Conservation (phyloP, 1,139 yeast species). For the Spencermartinsiella ligniputridi region DNA sequence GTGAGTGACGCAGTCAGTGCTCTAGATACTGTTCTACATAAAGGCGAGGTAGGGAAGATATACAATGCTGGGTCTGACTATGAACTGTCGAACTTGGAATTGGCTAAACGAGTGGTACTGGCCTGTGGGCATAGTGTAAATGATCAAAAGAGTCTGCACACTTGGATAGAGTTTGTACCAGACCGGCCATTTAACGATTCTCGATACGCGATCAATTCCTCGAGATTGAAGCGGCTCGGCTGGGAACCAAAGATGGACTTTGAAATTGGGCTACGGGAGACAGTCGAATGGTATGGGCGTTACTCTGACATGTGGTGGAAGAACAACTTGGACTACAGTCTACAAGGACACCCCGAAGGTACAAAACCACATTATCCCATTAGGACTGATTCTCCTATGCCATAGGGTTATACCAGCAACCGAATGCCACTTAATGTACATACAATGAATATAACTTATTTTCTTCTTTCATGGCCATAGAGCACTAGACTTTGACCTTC, state of each 20-base stretch:
- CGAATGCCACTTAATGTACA: no score
- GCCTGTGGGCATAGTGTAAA: slow-evolving; percentile 25
- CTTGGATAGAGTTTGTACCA: slow-evolving; percentile 34
- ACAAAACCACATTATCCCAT: neutral
- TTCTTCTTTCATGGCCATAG: neutral
- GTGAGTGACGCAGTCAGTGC: slow-evolving; percentile 48
- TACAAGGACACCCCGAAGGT: neutral
- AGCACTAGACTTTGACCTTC: slow-evolving; percentile 12
- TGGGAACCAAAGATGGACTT: slow-evolving; percentile 44
- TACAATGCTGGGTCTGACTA: slow-evolving; percentile 49
- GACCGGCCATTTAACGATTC: slow-evolving; percentile 53
- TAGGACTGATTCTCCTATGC: neutral
- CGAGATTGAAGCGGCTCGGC: slow-evolving; percentile 40
- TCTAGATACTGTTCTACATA: slow-evolving; percentile 35
- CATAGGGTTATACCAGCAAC: no score
- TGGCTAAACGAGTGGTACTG: slow-evolving; percentile 29
- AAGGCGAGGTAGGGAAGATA: slow-evolving; percentile 35
- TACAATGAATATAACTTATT: neutral
- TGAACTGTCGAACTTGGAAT: slow-evolving; percentile 42
- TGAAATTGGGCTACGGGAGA: slow-evolving; percentile 36
- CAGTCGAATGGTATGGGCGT: slow-evolving; percentile 35
- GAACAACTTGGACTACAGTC: neutral
- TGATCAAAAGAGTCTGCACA: slow-evolving; percentile 14
- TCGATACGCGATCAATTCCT: slow-evolving; percentile 42
- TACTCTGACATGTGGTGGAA: slow-evolving; percentile 32